Percentiles rank a stretch among this genome's conserved stretches.
phyloP scores from a whole-genome alignment of 768 basidiomycete genomes.

The Postia placenta region DNA sequence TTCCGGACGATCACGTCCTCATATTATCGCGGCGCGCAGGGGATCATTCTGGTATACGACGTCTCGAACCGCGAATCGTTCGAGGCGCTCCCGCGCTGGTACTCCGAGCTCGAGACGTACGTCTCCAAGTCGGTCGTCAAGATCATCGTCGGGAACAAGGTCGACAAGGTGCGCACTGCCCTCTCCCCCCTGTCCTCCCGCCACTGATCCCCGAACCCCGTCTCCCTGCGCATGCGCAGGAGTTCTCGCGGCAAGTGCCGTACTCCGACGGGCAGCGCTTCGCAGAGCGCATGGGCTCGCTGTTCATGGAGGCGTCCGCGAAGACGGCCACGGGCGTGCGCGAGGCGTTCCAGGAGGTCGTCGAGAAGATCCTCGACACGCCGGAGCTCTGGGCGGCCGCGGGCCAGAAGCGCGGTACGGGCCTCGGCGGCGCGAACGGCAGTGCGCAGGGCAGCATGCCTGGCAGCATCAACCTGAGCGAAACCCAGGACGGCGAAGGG shows the following conservation, averaged over 20 bases:
- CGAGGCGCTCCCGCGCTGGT: slow-evolving; percentile 92
- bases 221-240: slow-evolving; percentile 37
- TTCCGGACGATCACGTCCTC: slow-evolving; percentile 93
- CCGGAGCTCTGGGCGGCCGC: slow-evolving; percentile 63
- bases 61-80: slow-evolving; percentile 90
- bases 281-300: slow-evolving; percentile 71
- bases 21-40: slow-evolving; percentile 89
- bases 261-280: slow-evolving; percentile 74
- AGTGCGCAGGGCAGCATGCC: slow-evolving; percentile 30
- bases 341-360: slow-evolving; percentile 73
- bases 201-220: background rate
- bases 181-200: background rate
- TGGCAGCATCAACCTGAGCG: slow-evolving; percentile 33
- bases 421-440: slow-evolving; percentile 4
- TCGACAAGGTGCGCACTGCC: slow-evolving; percentile 73
- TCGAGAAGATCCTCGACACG: slow-evolving; percentile 76
- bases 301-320: slow-evolving; percentile 90
- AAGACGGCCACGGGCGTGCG: slow-evolving; percentile 84
- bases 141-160: slow-evolving; percentile 92
- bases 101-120: slow-evolving; percentile 89
- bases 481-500: slow-evolving; percentile 13
- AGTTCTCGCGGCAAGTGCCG: slow-evolving; percentile 85
- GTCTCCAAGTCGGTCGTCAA: slow-evolving; percentile 81
- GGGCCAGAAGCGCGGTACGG: slow-evolving; percentile 10
- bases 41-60: slow-evolving; percentile 89